Conservation (phyloP, 345 rosid genomes). For the Erodium maritimum region DNA sequence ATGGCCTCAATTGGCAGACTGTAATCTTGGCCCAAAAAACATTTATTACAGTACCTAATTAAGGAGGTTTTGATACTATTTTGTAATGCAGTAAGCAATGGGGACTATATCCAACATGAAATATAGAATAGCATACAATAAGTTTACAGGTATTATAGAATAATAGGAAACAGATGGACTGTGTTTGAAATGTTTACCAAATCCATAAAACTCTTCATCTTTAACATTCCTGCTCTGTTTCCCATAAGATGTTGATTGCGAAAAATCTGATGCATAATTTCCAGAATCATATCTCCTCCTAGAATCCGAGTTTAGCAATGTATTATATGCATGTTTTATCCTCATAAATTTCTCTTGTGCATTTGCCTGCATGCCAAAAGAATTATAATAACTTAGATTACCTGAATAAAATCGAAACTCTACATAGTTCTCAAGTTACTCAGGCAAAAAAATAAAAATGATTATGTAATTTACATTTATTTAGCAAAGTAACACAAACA, state of each 20-base stretch:
- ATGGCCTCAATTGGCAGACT: not conserved
- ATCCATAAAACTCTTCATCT: conserved; percentile 78
- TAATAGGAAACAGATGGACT: not conserved
- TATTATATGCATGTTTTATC: conserved; percentile 51
- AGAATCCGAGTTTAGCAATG: conserved; percentile 60
- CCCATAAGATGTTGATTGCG: conserved; percentile 37
- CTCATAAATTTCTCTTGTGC: conserved; percentile 65
- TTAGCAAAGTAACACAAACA: not conserved
- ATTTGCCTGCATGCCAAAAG: conserved; percentile 44
- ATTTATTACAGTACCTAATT: not conserved
- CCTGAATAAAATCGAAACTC: conserved; percentile 1
- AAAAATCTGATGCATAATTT: conserved; percentile 43
- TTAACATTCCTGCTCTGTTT: conserved; percentile 18
- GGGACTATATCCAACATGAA: not conserved
- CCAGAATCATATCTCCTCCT: conserved; percentile 41
- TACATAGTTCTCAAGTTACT: not conserved
- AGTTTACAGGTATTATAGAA: too few species aligned
- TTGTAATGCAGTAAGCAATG: not conserved
- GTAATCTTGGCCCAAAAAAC: not conserved
- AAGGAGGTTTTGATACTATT: not conserved
- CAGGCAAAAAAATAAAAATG: not conserved
- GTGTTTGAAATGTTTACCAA: conserved; percentile 41
- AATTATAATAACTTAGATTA: conserved; percentile 3
- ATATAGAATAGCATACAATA: not conserved
- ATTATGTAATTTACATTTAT: not conserved